These are phyloP conservation scores for Stentor coeruleus DNA, from an alignment of 73 alveolate species.

Conservation along the genomic window DNA sequence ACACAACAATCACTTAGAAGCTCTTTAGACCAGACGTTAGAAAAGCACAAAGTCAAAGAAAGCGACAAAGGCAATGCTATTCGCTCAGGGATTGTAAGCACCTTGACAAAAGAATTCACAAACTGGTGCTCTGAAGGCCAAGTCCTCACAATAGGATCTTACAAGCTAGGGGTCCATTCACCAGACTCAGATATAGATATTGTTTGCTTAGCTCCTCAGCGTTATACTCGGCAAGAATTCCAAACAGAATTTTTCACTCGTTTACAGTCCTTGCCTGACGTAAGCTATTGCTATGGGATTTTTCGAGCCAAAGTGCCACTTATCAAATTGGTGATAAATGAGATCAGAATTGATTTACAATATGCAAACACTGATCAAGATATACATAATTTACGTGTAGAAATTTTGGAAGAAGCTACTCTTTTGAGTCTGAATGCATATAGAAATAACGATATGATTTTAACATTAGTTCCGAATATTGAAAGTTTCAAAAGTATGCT, in stretches of 20 bases:
- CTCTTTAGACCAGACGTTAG: neutral
- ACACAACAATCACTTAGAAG: neutral
- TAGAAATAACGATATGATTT: slow-evolving; percentile 88
- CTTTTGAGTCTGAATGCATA: slow-evolving; percentile 90
- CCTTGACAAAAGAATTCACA: slow-evolving; percentile 21
- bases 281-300: slow-evolving; percentile 65
- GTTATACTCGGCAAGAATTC: slow-evolving; percentile 70
- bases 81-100: neutral
- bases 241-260: slow-evolving; percentile 64
- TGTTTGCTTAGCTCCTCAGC: slow-evolving; percentile 88
- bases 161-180: slow-evolving; percentile 91
- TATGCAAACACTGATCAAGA: slow-evolving; percentile 74
- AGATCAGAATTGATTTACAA: slow-evolving; percentile 75
- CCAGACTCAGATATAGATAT: slow-evolving; percentile 97
- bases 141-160: slow-evolving; percentile 94
- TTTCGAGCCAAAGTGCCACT: slow-evolving; percentile 82
- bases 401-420: slow-evolving; percentile 73
- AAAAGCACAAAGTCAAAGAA: slow-evolving; percentile 6
- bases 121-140: slow-evolving; percentile 86
- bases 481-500: slow-evolving; percentile 77
- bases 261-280: slow-evolving; percentile 49
- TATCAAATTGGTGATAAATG: slow-evolving; percentile 69
- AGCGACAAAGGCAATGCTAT: neutral
- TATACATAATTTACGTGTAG: slow-evolving; percentile 48
- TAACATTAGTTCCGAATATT: slow-evolving; percentile 73